phyloP scores from a whole-genome alignment of 2,329 filamentous ascomycete genomes.

The Neonectria neomacrospora region DNA sequence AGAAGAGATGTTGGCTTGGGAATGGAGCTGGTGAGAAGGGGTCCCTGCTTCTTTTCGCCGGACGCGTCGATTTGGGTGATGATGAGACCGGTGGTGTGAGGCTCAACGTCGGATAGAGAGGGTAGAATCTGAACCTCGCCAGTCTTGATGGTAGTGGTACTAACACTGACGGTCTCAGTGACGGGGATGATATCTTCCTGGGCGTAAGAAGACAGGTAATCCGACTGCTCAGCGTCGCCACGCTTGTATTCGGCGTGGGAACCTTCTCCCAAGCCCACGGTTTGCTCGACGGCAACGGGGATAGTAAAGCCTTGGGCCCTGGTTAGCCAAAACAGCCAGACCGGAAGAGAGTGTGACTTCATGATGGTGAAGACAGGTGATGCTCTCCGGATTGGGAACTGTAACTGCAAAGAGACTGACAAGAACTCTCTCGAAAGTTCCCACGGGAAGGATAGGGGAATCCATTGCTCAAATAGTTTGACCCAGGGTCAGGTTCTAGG shows the following conservation, averaged over 20 bases:
- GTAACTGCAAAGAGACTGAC: constrained; percentile 25
- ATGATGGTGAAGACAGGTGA: constrained; percentile 31
- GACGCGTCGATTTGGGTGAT: constrained; percentile 38
- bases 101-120: constrained; percentile 44
- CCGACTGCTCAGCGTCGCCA: constrained; percentile 33
- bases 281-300: constrained; percentile 23
- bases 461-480: constrained; percentile 35
- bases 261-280: constrained; percentile 19
- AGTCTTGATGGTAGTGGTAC: constrained; percentile 39
- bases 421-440: constrained; percentile 25
- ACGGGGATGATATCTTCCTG: constrained; percentile 44
- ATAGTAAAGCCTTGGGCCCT: constrained; percentile 39
- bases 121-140: constrained; percentile 46
- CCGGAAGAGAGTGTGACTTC: constrained; percentile 38
- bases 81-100: constrained; percentile 48
- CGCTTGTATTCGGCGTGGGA: constrained; percentile 35
- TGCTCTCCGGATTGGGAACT: constrained; percentile 23
- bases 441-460: constrained; percentile 25
- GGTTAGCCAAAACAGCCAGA: constrained; percentile 45
- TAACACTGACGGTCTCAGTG: constrained; percentile 42
- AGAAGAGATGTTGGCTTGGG: constrained; percentile 52
- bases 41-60: constrained; percentile 32
- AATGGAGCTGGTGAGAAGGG: constrained; percentile 49
- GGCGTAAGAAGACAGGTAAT: constrained; percentile 42
- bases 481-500: constrained; percentile 25